phyloP scores from a whole-genome alignment of 768 basidiomycete species.

The Russula griseocarnosa region DNA sequence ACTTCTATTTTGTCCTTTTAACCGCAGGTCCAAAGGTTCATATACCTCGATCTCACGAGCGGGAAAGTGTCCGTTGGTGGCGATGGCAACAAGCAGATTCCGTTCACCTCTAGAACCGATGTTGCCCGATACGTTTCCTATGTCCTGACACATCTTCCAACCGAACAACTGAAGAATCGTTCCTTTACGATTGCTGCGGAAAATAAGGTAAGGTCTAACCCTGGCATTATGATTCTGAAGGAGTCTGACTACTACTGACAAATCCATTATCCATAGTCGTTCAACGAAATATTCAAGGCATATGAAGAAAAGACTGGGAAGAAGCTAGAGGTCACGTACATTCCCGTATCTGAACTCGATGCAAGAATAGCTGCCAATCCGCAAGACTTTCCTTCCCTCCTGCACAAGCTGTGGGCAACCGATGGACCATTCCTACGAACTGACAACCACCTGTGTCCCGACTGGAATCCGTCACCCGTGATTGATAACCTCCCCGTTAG shows the following conservation, averaged over 20 bases:
- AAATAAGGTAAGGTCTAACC: not conserved
- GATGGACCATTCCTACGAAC: conserved; percentile 12
- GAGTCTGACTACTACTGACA: not conserved
- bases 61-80: conserved; percentile 26
- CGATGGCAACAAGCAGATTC: conserved; percentile 25
- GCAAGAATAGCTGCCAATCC: conserved; percentile 24
- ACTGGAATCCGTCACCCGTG: conserved; percentile 28
- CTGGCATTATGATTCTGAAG: not conserved
- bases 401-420: conserved; percentile 24
- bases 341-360: conserved; percentile 19
- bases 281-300: conserved; percentile 28
- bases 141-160: not conserved
- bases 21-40: not conserved
- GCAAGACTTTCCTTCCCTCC: conserved; percentile 4
- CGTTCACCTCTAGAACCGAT: conserved; percentile 22
- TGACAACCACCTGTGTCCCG: conserved; percentile 26
- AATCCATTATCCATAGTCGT: not conserved
- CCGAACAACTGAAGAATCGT: not conserved
- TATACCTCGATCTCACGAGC: conserved; percentile 13
- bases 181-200: not conserved
- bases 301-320: conserved; percentile 28
- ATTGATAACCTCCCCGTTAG: conserved; percentile 12
- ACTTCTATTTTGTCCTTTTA: not conserved
- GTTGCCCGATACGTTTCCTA: not conserved
- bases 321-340: conserved; percentile 26